Percentiles rank a stretch among this genome's conserved stretches.
phyloP scores from a whole-genome alignment of 2,329 filamentous ascomycete genomes.

The Penicillium sp. region DNA sequence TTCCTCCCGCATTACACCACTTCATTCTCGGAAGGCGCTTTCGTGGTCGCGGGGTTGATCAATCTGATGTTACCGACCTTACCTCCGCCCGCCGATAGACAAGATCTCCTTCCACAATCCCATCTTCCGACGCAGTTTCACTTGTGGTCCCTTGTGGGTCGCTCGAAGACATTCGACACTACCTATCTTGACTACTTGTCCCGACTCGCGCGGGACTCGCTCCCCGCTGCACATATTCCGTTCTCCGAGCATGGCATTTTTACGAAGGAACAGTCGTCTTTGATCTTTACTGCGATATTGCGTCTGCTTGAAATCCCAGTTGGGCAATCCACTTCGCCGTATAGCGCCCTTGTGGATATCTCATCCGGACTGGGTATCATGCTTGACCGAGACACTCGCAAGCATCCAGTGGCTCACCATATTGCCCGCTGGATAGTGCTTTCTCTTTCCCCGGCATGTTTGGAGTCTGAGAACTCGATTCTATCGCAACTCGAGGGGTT shows the following conservation, averaged over 20 bases:
- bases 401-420: constrained; percentile 85
- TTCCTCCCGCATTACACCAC: constrained; percentile 85
- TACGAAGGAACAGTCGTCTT: constrained; percentile 80
- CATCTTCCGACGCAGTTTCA: constrained; percentile 95
- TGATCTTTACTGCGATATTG: constrained; percentile 87
- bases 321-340: constrained; percentile 89
- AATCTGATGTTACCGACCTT: constrained; percentile 84
- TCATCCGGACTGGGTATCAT: constrained; percentile 76
- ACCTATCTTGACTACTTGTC: constrained; percentile 88
- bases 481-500: constrained; percentile 81
- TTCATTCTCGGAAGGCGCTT: constrained; percentile 85
- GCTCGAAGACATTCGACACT: constrained; percentile 80
- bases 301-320: constrained; percentile 92
- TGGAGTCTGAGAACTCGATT: constrained; percentile 71
- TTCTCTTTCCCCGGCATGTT: constrained; percentile 79
- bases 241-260: constrained; percentile 88
- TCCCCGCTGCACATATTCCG: constrained; percentile 66
- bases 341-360: constrained; percentile 72
- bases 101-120: constrained; percentile 76
- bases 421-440: constrained; percentile 90
- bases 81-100: constrained; percentile 60
- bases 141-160: constrained; percentile 85
- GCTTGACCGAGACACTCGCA: constrained; percentile 86
- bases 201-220: constrained; percentile 74
- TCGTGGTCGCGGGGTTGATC: constrained; percentile 81